phyloP scores from a whole-genome alignment of 108 stramenopile genomes.

The Cyclotella atomus region DNA sequence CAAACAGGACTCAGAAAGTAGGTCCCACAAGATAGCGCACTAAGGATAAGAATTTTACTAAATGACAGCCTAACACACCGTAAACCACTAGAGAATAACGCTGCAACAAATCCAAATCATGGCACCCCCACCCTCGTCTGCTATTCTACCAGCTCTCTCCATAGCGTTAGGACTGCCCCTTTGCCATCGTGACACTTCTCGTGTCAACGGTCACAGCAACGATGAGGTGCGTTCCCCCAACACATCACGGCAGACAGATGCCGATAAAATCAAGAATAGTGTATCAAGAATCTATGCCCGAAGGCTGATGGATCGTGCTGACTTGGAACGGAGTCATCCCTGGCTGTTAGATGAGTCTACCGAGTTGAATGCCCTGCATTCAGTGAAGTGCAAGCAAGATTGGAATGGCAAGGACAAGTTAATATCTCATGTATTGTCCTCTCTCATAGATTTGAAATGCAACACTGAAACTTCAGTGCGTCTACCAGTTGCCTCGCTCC shows the following conservation, averaged over 20 bases:
- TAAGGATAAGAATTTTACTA: no score
- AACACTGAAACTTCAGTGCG: neutral
- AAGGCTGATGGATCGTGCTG: slow-evolving; percentile 53
- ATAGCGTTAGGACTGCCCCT: slow-evolving; percentile 10
- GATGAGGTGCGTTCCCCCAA: neutral
- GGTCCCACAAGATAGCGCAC: no score
- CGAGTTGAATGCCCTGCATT: no score
- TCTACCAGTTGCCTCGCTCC: neutral
- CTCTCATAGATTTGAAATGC: neutral
- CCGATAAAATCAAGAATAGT: slow-evolving; percentile 56
- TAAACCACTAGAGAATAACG: no score
- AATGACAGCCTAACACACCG: no score
- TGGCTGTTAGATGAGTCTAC: neutral
- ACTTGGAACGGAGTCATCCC: slow-evolving; percentile 21
- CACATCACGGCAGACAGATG: slow-evolving; percentile 3
- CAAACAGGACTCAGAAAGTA: no score
- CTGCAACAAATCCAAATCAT: no score
- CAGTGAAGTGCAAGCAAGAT: neutral
- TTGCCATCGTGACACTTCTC: neutral
- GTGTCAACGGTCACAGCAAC: no score
- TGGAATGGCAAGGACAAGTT: neutral
- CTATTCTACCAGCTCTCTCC: slow-evolving; percentile 18
- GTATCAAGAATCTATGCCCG: slow-evolving; percentile 74
- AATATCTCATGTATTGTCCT: neutral
- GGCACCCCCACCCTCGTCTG: neutral